These are phyloP conservation scores for Schizothecium vesticola DNA, from an alignment of 495 filamentous ascomycete genomes.

Conservation along the genomic window DNA sequence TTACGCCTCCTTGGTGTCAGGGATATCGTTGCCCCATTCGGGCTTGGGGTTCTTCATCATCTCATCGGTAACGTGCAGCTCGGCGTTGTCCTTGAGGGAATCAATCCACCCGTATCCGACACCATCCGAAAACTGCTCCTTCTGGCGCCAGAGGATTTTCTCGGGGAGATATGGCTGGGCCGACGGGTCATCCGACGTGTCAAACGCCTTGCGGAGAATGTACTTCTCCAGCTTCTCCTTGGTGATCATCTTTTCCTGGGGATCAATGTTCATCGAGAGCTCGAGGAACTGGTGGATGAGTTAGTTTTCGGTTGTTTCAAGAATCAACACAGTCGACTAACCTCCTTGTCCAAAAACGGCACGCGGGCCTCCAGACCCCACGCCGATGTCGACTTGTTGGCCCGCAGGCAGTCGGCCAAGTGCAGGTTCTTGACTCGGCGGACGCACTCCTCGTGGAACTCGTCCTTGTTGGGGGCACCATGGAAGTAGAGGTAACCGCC, in stretches of 20 bases:
- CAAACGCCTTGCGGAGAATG: conserved; percentile 94
- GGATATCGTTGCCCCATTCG: conserved; percentile 86
- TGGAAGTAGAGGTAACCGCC: conserved; percentile 99
- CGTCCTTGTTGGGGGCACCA: conserved; percentile 80
- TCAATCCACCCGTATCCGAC: conserved; percentile 99
- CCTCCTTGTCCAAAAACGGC: conserved; percentile 91
- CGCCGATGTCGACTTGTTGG: conserved; percentile 98
- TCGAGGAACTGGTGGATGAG: conserved; percentile 71
- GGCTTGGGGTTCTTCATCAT: conserved; percentile 95
- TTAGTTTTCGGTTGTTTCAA: background rate
- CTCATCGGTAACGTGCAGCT: conserved; percentile 83
- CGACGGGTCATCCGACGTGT: conserved; percentile 78
- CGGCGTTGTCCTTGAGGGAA: conserved; percentile 87
- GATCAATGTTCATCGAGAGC: conserved; percentile 85
- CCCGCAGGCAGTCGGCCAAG: conserved; percentile 87
- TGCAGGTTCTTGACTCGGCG: conserved; percentile 92
- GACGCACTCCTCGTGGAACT: conserved; percentile 90
- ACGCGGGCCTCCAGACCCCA: conserved; percentile 98
- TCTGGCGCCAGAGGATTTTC: conserved; percentile 95
- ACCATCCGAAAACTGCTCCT: conserved; percentile 98
- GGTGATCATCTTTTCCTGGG: conserved; percentile 89
- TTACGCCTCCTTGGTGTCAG: conserved; percentile 93
- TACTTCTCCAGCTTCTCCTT: conserved; percentile 92
- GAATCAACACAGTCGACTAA: conserved; percentile 21
- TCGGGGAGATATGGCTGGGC: conserved; percentile 81